Conservation (phyloP, 73 alveolate genomes). For the Tetrahymena elliotti region DNA sequence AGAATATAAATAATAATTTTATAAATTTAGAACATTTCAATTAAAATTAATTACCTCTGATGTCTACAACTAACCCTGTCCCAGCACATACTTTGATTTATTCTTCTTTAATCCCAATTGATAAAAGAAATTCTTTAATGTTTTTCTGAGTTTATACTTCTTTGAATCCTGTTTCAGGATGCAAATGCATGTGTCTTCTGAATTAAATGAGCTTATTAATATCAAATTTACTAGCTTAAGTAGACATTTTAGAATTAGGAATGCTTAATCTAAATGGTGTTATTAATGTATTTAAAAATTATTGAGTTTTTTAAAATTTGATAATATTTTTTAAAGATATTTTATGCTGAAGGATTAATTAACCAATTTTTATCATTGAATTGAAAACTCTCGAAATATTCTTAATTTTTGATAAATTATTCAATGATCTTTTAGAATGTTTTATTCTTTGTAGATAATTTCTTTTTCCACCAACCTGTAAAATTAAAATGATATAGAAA, state of each 20-base stretch:
- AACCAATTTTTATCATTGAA: not conserved
- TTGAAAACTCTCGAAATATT: too few species aligned
- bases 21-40: not conserved
- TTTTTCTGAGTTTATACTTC: slow-evolving; percentile 10
- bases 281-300: too few species aligned
- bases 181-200: slow-evolving; percentile 7
- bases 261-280: not conserved
- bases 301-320: too few species aligned
- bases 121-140: slow-evolving; percentile 4
- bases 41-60: not conserved
- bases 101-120: not conserved
- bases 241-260: not conserved
- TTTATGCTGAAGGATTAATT: too few species aligned
- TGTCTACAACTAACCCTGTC: slow-evolving; percentile 33
- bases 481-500: too few species aligned
- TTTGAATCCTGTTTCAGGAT: slow-evolving; percentile 24
- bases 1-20: not conserved
- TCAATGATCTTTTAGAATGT: too few species aligned
- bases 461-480: too few species aligned
- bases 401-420: too few species aligned
- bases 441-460: too few species aligned
- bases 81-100: slow-evolving; percentile 10
- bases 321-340: not conserved
- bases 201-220: not conserved
- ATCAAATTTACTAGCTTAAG: not conserved